Evolutionary conservation across 148 eudicot species (phyloP).

Genomic region (Rhododendron simsii): DNA sequence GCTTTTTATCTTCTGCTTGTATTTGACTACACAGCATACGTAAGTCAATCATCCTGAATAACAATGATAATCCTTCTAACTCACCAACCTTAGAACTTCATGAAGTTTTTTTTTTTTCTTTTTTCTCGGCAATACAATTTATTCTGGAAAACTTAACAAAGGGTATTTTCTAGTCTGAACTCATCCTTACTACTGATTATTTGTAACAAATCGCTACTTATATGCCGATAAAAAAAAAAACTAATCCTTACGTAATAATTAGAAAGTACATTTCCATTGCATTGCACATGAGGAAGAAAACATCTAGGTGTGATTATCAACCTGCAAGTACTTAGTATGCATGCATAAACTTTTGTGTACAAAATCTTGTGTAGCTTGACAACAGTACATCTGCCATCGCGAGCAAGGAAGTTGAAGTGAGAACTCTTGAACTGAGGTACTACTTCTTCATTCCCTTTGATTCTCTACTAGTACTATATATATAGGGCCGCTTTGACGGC

Average conservation of each 20-base stretch:
- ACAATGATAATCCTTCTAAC: neutral
- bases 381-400: conserved; percentile 10
- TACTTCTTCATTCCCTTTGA: neutral
- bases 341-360: neutral
- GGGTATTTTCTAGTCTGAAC: neutral
- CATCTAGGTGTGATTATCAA: neutral
- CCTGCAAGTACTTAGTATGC: neutral
- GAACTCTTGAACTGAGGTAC: conserved; percentile 33
- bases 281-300: neutral
- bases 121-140: no score
- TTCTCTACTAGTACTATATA: neutral
- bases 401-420: conserved; percentile 26
- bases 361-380: conserved; percentile 15
- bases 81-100: neutral
- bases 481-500: neutral
- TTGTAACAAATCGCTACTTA: no score
- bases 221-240: no score
- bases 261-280: neutral
- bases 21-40: no score
- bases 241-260: no score
- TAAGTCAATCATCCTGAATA: no score
- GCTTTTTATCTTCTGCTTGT: neutral
- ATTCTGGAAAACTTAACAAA: no score
- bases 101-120: neutral
- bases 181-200: no score